A percentile compares a stretch with the other conserved stretches of the same genome.
Conservation (phyloP, 1,284 basidiomycete genomes). For the Malassezia dermatis region DNA sequence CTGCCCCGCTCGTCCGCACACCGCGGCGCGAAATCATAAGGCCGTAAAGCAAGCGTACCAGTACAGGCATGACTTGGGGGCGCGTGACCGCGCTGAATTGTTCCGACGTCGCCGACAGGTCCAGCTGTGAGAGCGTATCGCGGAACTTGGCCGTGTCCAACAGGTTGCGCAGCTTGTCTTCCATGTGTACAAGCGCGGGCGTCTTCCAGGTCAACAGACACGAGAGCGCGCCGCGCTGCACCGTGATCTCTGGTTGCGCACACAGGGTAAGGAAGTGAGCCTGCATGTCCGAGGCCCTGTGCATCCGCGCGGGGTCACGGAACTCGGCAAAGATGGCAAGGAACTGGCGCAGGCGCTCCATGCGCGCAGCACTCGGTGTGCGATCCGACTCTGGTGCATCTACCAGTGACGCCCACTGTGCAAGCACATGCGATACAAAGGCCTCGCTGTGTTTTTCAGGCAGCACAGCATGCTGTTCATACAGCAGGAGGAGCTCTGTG, state of each 20-base stretch:
- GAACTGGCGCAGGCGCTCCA: slow-evolving; percentile 25
- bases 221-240: slow-evolving; percentile 68
- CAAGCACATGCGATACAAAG: slow-evolving; percentile 6
- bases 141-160: slow-evolving; percentile 80
- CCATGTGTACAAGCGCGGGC: slow-evolving; percentile 58
- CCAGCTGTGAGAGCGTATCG: slow-evolving; percentile 68
- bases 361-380: neutral
- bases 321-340: slow-evolving; percentile 81
- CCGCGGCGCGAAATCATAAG: slow-evolving; percentile 74
- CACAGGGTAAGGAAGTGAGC: slow-evolving; percentile 64
- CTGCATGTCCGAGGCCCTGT: slow-evolving; percentile 61
- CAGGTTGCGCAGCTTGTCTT: slow-evolving; percentile 60
- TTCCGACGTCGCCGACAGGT: slow-evolving; percentile 44
- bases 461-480: slow-evolving; percentile 8
- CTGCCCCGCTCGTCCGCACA: slow-evolving; percentile 56
- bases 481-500: slow-evolving; percentile 10
- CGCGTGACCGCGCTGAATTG: slow-evolving; percentile 60
- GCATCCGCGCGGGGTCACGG: slow-evolving; percentile 75
- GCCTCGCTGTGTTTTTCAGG: slow-evolving; percentile 8
- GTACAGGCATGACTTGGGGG: slow-evolving; percentile 60
- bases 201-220: slow-evolving; percentile 78
- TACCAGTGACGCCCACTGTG: slow-evolving; percentile 5
- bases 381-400: neutral
- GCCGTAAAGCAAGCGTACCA: slow-evolving; percentile 75
- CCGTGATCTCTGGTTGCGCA: slow-evolving; percentile 68